Evolutionary conservation across 2,329 filamentous ascomycete species (phyloP).

Genomic region (Phialophora expanda): DNA sequence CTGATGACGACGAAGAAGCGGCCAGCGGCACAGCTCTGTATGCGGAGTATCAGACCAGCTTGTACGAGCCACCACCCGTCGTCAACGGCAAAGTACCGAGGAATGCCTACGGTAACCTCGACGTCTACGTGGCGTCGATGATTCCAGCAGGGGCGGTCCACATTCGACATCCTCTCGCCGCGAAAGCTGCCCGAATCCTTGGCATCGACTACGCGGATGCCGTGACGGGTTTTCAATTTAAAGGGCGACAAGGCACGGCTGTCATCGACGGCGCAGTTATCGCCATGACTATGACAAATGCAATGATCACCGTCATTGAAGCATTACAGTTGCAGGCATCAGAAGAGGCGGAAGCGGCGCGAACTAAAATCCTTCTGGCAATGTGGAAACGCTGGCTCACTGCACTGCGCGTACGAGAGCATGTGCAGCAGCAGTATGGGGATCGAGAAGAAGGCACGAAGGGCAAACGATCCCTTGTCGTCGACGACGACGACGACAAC

Average conservation of each 20-base stretch:
- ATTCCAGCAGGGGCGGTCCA: constrained; percentile 65
- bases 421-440: constrained; percentile 65
- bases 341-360: constrained; percentile 64
- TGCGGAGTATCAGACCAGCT: constrained; percentile 66
- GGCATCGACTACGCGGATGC: constrained; percentile 88
- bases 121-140: constrained; percentile 69
- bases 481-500: constrained; percentile 44
- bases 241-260: constrained; percentile 82
- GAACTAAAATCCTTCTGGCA: constrained; percentile 56
- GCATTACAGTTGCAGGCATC: constrained; percentile 70
- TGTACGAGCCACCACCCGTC: constrained; percentile 78
- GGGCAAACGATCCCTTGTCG: constrained; percentile 42
- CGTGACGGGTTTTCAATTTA: constrained; percentile 87
- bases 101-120: constrained; percentile 67
- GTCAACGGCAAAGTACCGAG: constrained; percentile 70
- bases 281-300: constrained; percentile 72
- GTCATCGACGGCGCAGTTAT: constrained; percentile 79
- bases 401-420: constrained; percentile 71
- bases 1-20: constrained; percentile 48
- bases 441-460: constrained; percentile 30
- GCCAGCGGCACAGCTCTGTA: constrained; percentile 65
- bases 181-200: constrained; percentile 65
- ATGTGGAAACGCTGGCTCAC: constrained; percentile 66
- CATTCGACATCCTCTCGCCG: constrained; percentile 60
- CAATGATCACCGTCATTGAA: constrained; percentile 70